Conservation (phyloP, 805 yeast genomes). For the Wickerhamiella alocasiicola region DNA sequence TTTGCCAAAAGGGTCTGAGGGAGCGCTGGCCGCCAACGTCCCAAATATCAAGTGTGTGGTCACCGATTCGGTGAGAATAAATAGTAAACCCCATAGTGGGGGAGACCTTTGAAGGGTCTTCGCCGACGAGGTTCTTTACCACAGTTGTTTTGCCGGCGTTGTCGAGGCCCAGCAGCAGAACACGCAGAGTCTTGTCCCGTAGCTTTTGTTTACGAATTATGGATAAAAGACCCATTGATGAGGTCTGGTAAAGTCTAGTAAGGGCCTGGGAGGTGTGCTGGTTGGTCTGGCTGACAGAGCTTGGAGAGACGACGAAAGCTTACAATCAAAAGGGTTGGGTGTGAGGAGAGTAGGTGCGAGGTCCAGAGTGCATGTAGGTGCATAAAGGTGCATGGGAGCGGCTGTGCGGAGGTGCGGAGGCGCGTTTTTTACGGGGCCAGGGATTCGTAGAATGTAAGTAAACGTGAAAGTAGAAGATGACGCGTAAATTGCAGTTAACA, state of each 20-base stretch:
- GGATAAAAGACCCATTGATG: conserved; percentile 72
- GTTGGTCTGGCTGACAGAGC: too few species aligned
- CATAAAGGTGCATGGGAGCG: too few species aligned
- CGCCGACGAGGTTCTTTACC: conserved; percentile 42
- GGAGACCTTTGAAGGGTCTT: conserved; percentile 43
- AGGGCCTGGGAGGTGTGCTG: too few species aligned
- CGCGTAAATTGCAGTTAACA: too few species aligned
- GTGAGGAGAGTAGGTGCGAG: too few species aligned
- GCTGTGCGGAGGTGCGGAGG: background rate
- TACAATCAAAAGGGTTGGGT: too few species aligned
- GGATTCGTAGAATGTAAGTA: too few species aligned
- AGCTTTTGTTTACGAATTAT: conserved; percentile 71
- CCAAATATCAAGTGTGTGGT: conserved; percentile 34
- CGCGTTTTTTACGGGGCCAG: too few species aligned
- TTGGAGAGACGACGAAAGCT: too few species aligned
- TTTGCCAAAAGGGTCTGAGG: conserved; percentile 82
- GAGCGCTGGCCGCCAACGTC: conserved; percentile 87
- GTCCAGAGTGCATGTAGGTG: too few species aligned
- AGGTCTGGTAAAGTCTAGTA: too few species aligned
- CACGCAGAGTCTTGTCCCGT: conserved; percentile 65
- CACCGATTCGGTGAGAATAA: conserved; percentile 35
- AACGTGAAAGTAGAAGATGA: too few species aligned
- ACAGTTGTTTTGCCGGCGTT: conserved; percentile 87
- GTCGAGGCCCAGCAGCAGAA: conserved; percentile 73
- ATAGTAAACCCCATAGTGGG: conserved; percentile 92